Evolutionary conservation across 768 basidiomycete species (phyloP), one percentile per base, ranked within the genome.

Genomic region (Mrakia hoshinonis): DNA sequence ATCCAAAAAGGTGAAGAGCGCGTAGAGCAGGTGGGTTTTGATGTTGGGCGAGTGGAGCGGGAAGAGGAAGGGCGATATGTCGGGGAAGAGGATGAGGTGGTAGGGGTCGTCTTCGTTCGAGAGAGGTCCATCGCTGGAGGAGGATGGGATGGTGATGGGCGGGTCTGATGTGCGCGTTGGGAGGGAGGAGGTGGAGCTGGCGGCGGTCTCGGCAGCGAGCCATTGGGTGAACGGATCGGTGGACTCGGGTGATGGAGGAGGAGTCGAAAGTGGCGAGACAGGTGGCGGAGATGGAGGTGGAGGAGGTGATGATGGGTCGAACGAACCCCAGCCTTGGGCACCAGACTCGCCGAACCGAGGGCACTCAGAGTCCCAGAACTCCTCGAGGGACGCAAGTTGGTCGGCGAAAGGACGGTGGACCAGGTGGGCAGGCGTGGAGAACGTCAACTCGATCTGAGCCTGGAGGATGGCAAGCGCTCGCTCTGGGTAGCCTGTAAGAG

Each of bases 51-150:
- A 73, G 2, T 75, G 68, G n/a, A 81, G 74, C 20, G 77, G 63
- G 73, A 81, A 77, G 38, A 82, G 77, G 54, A 82, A 78, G 3
- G 77, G 67, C 5, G 72, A 67, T 31, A 82, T 74, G 69, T 82
- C 81, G 68, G 70, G 63, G 67, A 80, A 81, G n/a, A 82, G 75
- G n/a, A 81, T 74, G 29, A 77, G 72, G 11, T 78, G 74, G 73
- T 76, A 81, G 0, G 81, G 80, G 70, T 82, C 81, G 22, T 80
- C 79, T 10, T 78, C 79, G 29, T 79, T 77, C n/a, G 69, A 63
- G 26, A 54, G 20, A 13, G 74, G 77, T 13, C 75, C 72, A 34
- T 74, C 72, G 12, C 18, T 13, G 47, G 47, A 15, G 64, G 48
- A 31, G 31, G 64, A 31, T 12, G 48, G 31, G 20, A 48, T 26